phyloP scores from a whole-genome alignment of 2,329 filamentous ascomycete species.

The Anisogramma anomala region DNA sequence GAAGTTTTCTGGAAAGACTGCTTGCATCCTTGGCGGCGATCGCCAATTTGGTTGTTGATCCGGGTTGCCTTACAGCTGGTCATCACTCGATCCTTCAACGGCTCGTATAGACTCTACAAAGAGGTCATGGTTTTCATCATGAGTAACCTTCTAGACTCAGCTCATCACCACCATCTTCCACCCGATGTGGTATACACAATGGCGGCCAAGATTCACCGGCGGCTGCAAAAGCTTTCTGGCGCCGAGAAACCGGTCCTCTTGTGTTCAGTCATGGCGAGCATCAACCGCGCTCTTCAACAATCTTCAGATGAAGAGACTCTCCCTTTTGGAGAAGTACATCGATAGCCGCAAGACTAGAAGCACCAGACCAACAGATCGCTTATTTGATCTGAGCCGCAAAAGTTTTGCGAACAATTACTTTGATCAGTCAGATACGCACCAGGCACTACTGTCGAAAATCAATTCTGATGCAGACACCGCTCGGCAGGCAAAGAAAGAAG shows the following conservation, averaged over 20 bases:
- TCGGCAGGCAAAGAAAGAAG: conserved; percentile 22
- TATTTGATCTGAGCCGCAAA: conserved; percentile 23
- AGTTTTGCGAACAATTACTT: conserved; percentile 40
- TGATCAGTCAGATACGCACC: conserved; percentile 29
- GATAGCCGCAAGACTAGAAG: conserved; percentile 17
- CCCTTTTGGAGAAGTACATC: conserved; percentile 36
- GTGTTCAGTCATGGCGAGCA: background rate
- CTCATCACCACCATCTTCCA: conserved; percentile 11
- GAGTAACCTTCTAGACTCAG: conserved; percentile 23
- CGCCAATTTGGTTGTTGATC: conserved; percentile 43
- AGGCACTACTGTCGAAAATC: conserved; percentile 27
- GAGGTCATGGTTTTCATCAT: conserved; percentile 37
- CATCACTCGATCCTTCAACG: conserved; percentile 7
- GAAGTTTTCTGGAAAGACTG: conserved; percentile 32
- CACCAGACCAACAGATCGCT: conserved; percentile 20
- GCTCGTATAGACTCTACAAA: conserved; percentile 31
- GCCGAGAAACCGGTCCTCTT: background rate
- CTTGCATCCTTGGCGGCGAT: conserved; percentile 35
- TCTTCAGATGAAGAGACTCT: conserved; percentile 37
- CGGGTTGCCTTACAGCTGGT: conserved; percentile 37
- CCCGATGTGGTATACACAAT: conserved; percentile 28
- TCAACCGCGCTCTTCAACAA: background rate
- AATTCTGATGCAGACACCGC: conserved; percentile 24
- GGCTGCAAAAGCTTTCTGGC: conserved; percentile 28
- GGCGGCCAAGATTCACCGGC: conserved; percentile 31